phyloP scores from a whole-genome alignment of 1,284 basidiomycete species.

The Ganoderma leucocontextum region DNA sequence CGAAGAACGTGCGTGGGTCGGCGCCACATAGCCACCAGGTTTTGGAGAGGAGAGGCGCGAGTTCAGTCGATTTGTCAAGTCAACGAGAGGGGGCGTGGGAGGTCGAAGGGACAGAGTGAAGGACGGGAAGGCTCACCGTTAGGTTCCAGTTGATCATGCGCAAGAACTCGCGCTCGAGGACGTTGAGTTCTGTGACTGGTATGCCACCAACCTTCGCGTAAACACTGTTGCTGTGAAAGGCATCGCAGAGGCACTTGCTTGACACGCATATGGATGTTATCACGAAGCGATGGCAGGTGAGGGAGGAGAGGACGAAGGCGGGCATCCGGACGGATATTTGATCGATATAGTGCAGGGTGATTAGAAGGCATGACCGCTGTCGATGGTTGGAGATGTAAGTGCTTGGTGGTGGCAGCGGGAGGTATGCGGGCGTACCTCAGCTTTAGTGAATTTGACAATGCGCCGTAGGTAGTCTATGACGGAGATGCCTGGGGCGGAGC shows the following conservation, averaged over 20 bases:
- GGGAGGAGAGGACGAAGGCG: conserved; percentile 89
- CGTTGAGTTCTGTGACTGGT: conserved; percentile 87
- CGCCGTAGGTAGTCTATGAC: conserved; percentile 91
- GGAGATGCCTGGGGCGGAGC: conserved; percentile 84
- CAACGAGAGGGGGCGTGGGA: conserved; percentile 21
- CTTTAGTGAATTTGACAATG: conserved; percentile 91
- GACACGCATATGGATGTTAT: conserved; percentile 90
- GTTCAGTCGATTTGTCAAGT: conserved; percentile 20
- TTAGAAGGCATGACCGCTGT: conserved; percentile 88
- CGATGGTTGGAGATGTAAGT: conserved; percentile 10
- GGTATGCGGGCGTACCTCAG: conserved; percentile 68
- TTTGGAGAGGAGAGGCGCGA: conserved; percentile 16
- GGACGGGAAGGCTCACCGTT: conserved; percentile 66
- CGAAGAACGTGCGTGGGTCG: background rate
- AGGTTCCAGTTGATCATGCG: conserved; percentile 91
- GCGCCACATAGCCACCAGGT: background rate
- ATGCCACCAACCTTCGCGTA: conserved; percentile 96
- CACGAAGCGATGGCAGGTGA: conserved; percentile 95
- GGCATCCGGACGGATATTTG: conserved; percentile 89
- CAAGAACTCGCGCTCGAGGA: conserved; percentile 92
- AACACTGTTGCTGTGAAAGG: conserved; percentile 91
- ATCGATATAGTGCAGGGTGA: conserved; percentile 94
- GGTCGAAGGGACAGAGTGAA: conserved; percentile 33
- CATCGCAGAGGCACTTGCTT: conserved; percentile 92
- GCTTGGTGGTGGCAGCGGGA: conserved; percentile 4